Evolutionary conservation across 345 rosid genomes (phyloP), one percentile per base, ranked within the genome.

Genomic region (Carallia brachiata): DNA sequence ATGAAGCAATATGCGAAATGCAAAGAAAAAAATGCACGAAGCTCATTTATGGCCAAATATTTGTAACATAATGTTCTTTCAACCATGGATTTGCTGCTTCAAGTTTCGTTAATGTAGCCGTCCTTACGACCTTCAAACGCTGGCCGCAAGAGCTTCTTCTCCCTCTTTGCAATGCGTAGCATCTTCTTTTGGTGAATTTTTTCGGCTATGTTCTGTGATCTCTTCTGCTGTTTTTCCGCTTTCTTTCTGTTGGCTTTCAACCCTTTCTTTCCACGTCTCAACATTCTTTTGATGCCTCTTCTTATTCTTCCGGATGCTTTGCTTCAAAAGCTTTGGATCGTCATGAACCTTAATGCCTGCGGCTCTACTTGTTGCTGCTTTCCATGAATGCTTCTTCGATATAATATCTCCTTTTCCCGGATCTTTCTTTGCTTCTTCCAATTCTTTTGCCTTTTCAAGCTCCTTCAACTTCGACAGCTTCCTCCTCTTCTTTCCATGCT

Each of bases 211-310:
- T 94, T 91, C 56, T 79, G 85, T 4, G 93, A 83, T 64, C 95
- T 80, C 74, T 84, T 88, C 47, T 91, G 87, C 63, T 91, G 95
- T 78, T 85, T 94, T 52, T 84, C 96, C 6, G 79, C 79, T 70
- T 82, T 85, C 72, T 83, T 88, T 89, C 67, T 79, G 75, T n/a
- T 80, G 89, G 10, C 83, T 71, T 75, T 87, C 90, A 16, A 80
- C 61, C 72, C 97, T 85, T 36, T 86, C 97, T 52, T 83, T 89
- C 98, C 97, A 94, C 78, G 88, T 94, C 86, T 84, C 89, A 2
- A 75, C 80, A 79, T 84, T 84, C 91, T 88, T 91, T 81, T 88
- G 81, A 15, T 76, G 91, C 80, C 65, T 81, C 84, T 79, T 88
- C 83, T 88, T 87, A 56, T 80, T 88, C 80, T 89, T 94, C 68